Evolutionary conservation across 805 yeast genomes (phyloP).

Genomic region (Starmerella vaccinii): DNA sequence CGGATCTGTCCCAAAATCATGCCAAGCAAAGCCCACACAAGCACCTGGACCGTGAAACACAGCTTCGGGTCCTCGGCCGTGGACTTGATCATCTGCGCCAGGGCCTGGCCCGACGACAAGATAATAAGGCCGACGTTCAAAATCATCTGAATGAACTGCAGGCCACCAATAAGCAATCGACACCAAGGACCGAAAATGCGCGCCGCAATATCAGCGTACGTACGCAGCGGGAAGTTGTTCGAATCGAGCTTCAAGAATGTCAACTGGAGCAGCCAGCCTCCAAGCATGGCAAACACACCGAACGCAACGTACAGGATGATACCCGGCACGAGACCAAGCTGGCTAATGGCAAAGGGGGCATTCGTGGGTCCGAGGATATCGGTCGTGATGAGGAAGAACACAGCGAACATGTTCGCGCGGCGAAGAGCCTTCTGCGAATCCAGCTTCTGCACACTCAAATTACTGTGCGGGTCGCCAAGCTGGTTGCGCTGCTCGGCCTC

Average conservation of each 20-base stretch:
- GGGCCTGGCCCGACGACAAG: constrained; percentile 37
- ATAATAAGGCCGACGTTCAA: constrained; percentile 38
- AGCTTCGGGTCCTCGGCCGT: constrained; percentile 22
- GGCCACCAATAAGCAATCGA: constrained; percentile 31
- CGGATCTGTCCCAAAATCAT: constrained; percentile 38
- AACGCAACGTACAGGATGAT: constrained; percentile 35
- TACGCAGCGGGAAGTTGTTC: constrained; percentile 36
- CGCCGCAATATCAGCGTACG: constrained; percentile 37
- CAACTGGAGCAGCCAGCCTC: constrained; percentile 35
- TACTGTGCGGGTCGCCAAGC: constrained; percentile 21
- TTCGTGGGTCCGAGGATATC: constrained; percentile 41
- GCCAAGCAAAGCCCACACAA: constrained; percentile 39
- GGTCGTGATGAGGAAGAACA: constrained; percentile 41
- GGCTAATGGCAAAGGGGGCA: constrained; percentile 39
- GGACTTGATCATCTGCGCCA: constrained; percentile 32
- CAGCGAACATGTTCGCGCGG: constrained; percentile 22
- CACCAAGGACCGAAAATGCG: constrained; percentile 34
- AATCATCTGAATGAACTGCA: constrained; percentile 38
- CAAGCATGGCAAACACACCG: constrained; percentile 37
- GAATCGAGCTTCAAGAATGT: constrained; percentile 35
- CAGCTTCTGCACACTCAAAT: constrained; percentile 19
- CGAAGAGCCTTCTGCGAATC: constrained; percentile 22
- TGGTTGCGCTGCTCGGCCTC: constrained; percentile 15
- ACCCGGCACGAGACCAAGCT: constrained; percentile 41
- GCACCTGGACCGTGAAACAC: constrained; percentile 36